Base-by-base conservation (phyloP, 2,329 filamentous ascomycete genomes). In the Dothistroma septosporum region DNA sequence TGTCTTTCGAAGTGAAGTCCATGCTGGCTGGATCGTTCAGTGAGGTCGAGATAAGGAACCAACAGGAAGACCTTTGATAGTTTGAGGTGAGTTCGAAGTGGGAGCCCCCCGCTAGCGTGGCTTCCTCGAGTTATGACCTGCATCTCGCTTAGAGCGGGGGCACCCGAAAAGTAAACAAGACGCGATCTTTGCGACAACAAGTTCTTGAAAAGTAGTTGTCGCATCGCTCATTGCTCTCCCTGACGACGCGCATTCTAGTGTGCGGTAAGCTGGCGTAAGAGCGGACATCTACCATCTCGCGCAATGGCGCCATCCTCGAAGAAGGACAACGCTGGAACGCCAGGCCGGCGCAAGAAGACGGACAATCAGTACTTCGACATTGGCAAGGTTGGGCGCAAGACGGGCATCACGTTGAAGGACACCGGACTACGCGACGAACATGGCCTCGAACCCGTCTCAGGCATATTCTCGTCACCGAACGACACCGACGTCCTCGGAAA, bases 371-470 rank as follows among this genome's bases (percentile, higher is more conserved):
- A 70, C 64, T 74, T 73, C 50, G 72, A 74, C 54, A 66, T 73
- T 33, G 73, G 73, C 57, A 73, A 73, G 57, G 69, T 72, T 48
- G 72, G 72, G 61, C 65, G 72, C 68, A 95, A 96, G 83, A 99
- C 94, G 0, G 94, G 94, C 49, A 84, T 96, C 28, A 89, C 86
- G 0, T 77, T 97, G 33, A 85, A 86, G 70, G 91, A 96, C 70
- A 86, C 81, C 58, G 91, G 91, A 56, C 80, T 87, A 62, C 89
- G 91, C 77, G 93, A 97, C 77, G 92, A 95, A 74, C 82, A 96
- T 81, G 94, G 93, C 75, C 87, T 99, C 80, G 91, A 97, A 74
- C 88, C 90, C 37, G 83, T 96, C 61, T 90, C 93, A 37, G 85
- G 86, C 67, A 85, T 97, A 66, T 96, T 96, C 76, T 97, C 92